phyloP scores from a whole-genome alignment of 2,329 filamentous ascomycete species.

The Verticillium nubilum region DNA sequence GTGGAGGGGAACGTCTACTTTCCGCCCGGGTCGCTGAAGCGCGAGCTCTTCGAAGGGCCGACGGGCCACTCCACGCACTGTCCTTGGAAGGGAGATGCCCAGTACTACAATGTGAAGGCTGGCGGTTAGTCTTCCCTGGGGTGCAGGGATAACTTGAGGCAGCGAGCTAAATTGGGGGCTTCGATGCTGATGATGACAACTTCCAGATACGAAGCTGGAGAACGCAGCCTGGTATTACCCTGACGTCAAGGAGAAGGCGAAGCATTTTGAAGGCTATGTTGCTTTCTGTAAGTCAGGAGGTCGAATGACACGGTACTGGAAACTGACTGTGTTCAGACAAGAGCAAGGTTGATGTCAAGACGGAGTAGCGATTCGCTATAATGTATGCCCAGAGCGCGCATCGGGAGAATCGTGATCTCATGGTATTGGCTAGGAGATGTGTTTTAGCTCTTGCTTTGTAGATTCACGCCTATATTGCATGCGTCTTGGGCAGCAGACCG shows the following conservation, averaged over 20 bases:
- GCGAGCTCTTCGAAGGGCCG: conserved; percentile 33
- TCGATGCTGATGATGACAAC: not conserved
- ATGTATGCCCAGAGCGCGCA: too few relatives aligned
- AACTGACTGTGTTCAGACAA: conserved; percentile 21
- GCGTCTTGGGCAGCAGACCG: too few relatives aligned
- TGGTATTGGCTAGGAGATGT: too few relatives aligned
- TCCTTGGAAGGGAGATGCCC: conserved; percentile 52
- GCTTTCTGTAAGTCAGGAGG: conserved; percentile 47
- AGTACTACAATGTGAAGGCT: conserved; percentile 48
- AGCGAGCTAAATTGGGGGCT: too few relatives aligned
- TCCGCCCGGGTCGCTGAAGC: conserved; percentile 37
- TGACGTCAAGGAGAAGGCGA: conserved; percentile 38
- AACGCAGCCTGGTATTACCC: conserved; percentile 58
- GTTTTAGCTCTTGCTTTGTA: too few relatives aligned
- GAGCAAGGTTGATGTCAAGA: conserved; percentile 22
- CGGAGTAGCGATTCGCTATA: conserved; percentile 2
- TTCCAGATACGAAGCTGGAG: conserved; percentile 35
- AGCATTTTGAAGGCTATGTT: conserved; percentile 47
- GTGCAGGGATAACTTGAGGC: too few relatives aligned
- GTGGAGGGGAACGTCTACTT: conserved; percentile 57
- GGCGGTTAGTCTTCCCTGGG: conserved; percentile 27
- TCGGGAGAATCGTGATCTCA: too few relatives aligned
- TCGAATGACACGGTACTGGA: not conserved
- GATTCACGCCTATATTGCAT: too few relatives aligned
- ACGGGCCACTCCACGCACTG: conserved; percentile 44